phyloP scores from a whole-genome alignment of 805 yeast genomes.

The Cyberlindnera lachancei region DNA sequence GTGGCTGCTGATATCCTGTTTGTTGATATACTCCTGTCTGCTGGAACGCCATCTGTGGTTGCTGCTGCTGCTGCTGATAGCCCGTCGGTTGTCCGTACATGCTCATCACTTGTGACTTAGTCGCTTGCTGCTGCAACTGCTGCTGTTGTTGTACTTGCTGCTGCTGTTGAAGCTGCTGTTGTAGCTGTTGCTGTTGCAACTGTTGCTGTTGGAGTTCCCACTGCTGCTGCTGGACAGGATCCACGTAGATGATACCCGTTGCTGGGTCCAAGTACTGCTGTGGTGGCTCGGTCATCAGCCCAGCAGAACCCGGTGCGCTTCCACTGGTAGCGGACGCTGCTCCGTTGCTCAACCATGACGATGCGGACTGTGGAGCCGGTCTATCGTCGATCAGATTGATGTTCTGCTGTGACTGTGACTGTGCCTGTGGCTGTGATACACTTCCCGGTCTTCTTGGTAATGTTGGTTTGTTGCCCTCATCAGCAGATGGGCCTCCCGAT shows the following conservation, averaged over 20 bases:
- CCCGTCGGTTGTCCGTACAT: conserved; percentile 24
- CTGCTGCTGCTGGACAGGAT: conserved; percentile 50
- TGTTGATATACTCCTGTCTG: conserved; percentile 1
- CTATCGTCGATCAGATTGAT: conserved; percentile 2
- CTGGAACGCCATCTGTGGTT: conserved; percentile 3
- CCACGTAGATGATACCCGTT: conserved; percentile 64
- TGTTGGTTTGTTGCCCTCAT: conserved; percentile 40
- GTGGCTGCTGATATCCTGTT: conserved; percentile 6
- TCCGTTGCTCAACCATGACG: conserved; percentile 17
- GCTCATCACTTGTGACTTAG: conserved; percentile 16
- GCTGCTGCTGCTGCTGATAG: conserved; percentile 7
- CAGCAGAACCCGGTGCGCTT: conserved; percentile 1
- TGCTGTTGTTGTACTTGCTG: conserved; percentile 1
- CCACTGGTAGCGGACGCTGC: conserved; percentile 26
- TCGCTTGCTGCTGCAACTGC: conserved; percentile 3
- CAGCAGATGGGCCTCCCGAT: conserved; percentile 27
- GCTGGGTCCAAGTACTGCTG: conserved; percentile 67
- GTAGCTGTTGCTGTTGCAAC: conserved; percentile 9
- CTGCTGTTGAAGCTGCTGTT: conserved; percentile 1
- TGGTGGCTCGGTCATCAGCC: conserved; percentile 38
- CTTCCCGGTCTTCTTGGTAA: conserved; percentile 32
- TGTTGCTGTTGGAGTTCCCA: conserved; percentile 21
- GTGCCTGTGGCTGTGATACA: neutral
- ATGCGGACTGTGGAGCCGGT: conserved; percentile 4
- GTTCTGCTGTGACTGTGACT: conserved; percentile 3